phyloP scores from a whole-genome alignment of 164 flowering plant species.

The Annona cherimola region DNA sequence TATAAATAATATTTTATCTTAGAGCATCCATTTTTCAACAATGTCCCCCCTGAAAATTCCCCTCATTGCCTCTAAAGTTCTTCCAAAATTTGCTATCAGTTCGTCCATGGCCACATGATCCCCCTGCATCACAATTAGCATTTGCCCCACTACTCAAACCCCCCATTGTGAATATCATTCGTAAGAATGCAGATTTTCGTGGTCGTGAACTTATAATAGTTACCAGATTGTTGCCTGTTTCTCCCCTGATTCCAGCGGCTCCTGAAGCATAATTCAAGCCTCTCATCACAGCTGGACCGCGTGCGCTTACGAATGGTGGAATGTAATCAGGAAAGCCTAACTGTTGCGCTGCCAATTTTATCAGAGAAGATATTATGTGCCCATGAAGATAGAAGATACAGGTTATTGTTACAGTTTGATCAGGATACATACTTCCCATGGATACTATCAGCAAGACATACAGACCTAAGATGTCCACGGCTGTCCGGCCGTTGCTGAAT shows the following conservation, averaged over 20 bases:
- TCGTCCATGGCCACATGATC: conserved; percentile 60
- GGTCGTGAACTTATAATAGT: no score
- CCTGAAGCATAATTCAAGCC: conserved; percentile 87
- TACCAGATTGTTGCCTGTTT: conserved; percentile 81
- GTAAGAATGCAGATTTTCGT: no score
- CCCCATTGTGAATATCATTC: neutral
- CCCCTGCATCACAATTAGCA: conserved; percentile 35
- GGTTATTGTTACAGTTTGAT: no score
- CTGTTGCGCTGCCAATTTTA: conserved; percentile 47
- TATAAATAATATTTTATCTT: no score
- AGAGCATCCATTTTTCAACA: no score
- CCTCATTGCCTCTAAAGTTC: conserved; percentile 41
- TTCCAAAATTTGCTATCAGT: conserved; percentile 49
- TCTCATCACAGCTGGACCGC: conserved; percentile 39
- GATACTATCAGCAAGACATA: neutral
- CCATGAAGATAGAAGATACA: no score
- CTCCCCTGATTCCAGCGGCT: conserved; percentile 78
- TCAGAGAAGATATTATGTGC: no score
- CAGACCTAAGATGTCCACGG: conserved; percentile 61
- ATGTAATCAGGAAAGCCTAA: conserved; percentile 58
- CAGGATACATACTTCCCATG: no score
- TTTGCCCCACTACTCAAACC: neutral
- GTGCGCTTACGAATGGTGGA: conserved; percentile 50
- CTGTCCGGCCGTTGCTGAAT: conserved; percentile 75
- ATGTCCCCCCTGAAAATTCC: conserved; percentile 47